These are phyloP conservation scores for Globisporangium paroecandrum DNA, from an alignment of 352 stramenopile genomes.

Conservation along the genomic window DNA sequence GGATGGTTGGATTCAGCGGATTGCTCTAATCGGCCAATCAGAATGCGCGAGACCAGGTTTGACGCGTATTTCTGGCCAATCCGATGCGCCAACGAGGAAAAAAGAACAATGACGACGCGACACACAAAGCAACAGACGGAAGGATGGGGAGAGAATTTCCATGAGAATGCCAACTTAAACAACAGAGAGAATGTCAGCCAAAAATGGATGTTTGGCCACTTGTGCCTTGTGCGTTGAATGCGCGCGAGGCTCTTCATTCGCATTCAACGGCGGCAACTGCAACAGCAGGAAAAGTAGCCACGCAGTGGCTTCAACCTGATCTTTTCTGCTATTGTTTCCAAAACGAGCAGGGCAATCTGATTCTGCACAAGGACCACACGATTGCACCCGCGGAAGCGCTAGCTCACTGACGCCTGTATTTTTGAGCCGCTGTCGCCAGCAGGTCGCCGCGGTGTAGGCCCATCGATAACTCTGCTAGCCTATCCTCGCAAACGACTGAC, in stretches of 20 bases:
- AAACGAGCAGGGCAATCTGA: slow-evolving; percentile 1
- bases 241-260: background rate
- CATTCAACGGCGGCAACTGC: slow-evolving; percentile 7
- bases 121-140: background rate
- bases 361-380: background rate
- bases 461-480: no score
- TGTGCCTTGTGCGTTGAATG: background rate
- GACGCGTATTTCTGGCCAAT: slow-evolving; percentile 7
- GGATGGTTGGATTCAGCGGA: slow-evolving; percentile 5
- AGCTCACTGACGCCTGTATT: no score
- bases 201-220: background rate
- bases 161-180: background rate
- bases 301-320: background rate
- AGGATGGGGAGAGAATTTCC: slow-evolving; percentile 2
- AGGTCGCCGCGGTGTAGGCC: no score
- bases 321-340: background rate
- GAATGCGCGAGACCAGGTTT: background rate
- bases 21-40: slow-evolving; percentile 2
- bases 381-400: background rate
- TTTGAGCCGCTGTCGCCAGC: no score
- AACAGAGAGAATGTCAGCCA: background rate
- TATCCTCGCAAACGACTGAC: no score
- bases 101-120: slow-evolving; percentile 5
- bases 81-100: background rate
- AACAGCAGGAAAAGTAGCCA: background rate